These are phyloP conservation scores for Aspergillus quadricinctus DNA, from an alignment of 2,329 filamentous ascomycete genomes.

Conservation along the genomic window DNA sequence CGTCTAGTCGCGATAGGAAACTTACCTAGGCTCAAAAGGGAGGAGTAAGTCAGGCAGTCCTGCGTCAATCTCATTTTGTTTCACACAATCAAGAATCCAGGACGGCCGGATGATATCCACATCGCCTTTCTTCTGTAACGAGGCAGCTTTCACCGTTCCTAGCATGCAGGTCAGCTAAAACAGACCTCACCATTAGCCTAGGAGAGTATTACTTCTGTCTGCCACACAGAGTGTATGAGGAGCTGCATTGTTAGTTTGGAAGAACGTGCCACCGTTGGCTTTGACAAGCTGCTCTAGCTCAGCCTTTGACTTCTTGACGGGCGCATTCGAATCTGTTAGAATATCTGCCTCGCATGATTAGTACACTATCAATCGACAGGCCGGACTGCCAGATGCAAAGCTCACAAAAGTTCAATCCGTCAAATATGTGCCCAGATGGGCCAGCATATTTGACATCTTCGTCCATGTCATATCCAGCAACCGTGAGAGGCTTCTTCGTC, in stretches of 20 bases:
- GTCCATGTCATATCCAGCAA: slow-evolving; percentile 64
- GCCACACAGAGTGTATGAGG: slow-evolving; percentile 67
- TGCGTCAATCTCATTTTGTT: slow-evolving; percentile 51
- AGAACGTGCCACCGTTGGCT: slow-evolving; percentile 72
- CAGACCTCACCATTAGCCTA: background rate
- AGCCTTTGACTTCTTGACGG: slow-evolving; percentile 68
- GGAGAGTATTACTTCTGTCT: slow-evolving; percentile 58
- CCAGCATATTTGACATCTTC: slow-evolving; percentile 52
- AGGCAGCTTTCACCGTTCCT: slow-evolving; percentile 72
- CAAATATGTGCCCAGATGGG: slow-evolving; percentile 63
- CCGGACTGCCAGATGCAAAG: slow-evolving; percentile 11
- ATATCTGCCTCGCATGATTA: slow-evolving; percentile 45
- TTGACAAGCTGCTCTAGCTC: slow-evolving; percentile 80
- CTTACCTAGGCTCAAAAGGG: slow-evolving; percentile 55
- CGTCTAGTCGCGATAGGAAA: slow-evolving; percentile 29
- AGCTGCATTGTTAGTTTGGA: slow-evolving; percentile 64
- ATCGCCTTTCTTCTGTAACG: slow-evolving; percentile 67
- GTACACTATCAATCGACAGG: slow-evolving; percentile 1
- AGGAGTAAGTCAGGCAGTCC: slow-evolving; percentile 56
- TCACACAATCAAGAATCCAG: slow-evolving; percentile 82
- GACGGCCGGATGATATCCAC: slow-evolving; percentile 70
- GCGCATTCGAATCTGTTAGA: slow-evolving; percentile 68
- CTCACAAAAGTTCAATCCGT: slow-evolving; percentile 68
- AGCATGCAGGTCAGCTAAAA: slow-evolving; percentile 11
- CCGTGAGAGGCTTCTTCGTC: slow-evolving; percentile 63